These are phyloP conservation scores for Venustampulla echinocandica DNA, from an alignment of 495 filamentous ascomycete genomes.

Conservation along the genomic window DNA sequence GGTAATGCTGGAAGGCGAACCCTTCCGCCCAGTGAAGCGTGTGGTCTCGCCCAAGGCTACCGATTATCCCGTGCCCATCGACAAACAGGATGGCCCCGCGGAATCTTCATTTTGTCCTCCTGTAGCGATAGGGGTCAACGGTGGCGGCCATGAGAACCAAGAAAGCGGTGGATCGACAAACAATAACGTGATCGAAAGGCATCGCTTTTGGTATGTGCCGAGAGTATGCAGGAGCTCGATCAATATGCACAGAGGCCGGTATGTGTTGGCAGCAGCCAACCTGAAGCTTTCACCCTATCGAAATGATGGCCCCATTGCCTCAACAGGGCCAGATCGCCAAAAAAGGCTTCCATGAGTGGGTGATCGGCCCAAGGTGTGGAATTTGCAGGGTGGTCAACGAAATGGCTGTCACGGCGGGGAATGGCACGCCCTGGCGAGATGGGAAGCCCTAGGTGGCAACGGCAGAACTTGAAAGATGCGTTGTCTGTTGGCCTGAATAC, in stretches of 20 bases:
- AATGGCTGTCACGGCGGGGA: neutral
- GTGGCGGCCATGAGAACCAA: conserved; percentile 2
- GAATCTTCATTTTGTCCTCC: conserved; percentile 11
- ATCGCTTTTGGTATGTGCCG: conserved; percentile 8
- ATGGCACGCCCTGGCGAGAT: neutral
- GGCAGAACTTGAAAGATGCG: conserved; percentile 13
- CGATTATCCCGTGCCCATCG: conserved; percentile 12
- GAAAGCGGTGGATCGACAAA: conserved; percentile 10
- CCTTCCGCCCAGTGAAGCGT: conserved; percentile 1
- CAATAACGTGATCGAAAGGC: conserved; percentile 21
- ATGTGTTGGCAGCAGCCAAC: conserved; percentile 15
- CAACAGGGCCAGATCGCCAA: neutral
- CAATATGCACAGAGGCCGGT: neutral
- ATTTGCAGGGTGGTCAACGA: neutral
- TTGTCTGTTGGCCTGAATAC: conserved; percentile 10
- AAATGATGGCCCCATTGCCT: neutral
- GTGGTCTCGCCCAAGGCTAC: neutral
- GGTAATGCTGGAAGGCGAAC: neutral
- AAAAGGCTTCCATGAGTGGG: conserved; percentile 4
- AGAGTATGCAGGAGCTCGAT: conserved; percentile 13
- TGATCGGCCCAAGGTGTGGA: conserved; percentile 2
- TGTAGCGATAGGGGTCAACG: conserved; percentile 4
- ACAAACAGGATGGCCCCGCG: conserved; percentile 8
- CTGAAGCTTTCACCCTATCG: conserved; percentile 13
- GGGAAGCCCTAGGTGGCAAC: conserved; percentile 5